Conservation (phyloP, 495 filamentous ascomycete genomes). For the Trichocladium uniseriatum region DNA sequence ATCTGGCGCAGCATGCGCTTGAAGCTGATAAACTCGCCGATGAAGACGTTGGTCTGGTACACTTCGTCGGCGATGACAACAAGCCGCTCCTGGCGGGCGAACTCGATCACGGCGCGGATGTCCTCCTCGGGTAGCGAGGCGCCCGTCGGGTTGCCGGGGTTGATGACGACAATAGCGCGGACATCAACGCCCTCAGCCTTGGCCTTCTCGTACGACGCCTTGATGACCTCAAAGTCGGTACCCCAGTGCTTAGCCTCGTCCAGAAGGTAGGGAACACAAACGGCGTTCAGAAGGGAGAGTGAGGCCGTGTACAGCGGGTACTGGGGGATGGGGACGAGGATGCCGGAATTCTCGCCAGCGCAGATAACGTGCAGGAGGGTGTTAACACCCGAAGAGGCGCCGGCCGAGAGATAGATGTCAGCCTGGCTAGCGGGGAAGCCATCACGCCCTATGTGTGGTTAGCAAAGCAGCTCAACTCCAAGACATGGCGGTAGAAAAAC, state of each 20-base stretch:
- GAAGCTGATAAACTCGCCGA: conserved; percentile 88
- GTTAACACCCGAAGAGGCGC: conserved; percentile 89
- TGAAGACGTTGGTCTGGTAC: conserved; percentile 97
- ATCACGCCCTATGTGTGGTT: conserved; percentile 53
- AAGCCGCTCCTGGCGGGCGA: conserved; percentile 77
- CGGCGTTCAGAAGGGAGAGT: conserved; percentile 72
- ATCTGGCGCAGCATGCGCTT: conserved; percentile 79
- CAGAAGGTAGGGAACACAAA: conserved; percentile 84
- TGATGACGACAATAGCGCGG: conserved; percentile 90
- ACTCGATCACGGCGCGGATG: conserved; percentile 68
- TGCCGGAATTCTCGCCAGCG: conserved; percentile 63
- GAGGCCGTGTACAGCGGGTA: conserved; percentile 97
- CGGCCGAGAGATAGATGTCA: conserved; percentile 77
- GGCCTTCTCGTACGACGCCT: conserved; percentile 58
- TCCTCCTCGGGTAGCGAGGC: conserved; percentile 70
- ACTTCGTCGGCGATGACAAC: conserved; percentile 94
- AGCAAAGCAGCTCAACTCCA: not conserved
- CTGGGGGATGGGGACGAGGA: conserved; percentile 93
- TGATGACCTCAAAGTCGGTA: conserved; percentile 71
- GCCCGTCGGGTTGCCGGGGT: conserved; percentile 95
- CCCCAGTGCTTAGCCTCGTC: conserved; percentile 81
- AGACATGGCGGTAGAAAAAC: conserved; percentile 10
- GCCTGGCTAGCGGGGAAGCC: conserved; percentile 70
- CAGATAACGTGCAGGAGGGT: conserved; percentile 88
- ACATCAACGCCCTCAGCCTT: conserved; percentile 69